Evolutionary conservation across 164 flowering plant species (phyloP).

Genomic region (Macadamia integrifolia): DNA sequence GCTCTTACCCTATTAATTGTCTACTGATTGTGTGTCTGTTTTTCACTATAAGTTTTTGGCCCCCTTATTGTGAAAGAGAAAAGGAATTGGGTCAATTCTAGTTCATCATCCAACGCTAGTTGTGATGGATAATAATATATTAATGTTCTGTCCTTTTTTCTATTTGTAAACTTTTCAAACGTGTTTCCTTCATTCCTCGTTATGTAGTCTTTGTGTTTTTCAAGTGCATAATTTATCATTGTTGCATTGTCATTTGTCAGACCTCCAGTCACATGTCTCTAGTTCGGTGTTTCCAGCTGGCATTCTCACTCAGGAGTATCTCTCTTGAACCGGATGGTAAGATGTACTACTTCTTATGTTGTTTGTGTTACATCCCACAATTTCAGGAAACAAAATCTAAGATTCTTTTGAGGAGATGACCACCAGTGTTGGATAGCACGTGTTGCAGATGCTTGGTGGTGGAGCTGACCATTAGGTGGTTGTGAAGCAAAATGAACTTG

Average conservation of each 20-base stretch:
- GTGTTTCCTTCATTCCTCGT: not conserved
- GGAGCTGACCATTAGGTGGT: not conserved
- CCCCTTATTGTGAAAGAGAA: not conserved
- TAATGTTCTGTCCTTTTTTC: not conserved
- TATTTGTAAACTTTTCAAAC: not conserved
- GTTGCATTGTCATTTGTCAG: slow-evolving; percentile 27
- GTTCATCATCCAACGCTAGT: not conserved
- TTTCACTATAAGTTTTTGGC: not conserved
- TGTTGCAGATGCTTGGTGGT: not conserved
- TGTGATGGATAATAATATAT: not conserved
- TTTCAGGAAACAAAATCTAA: not conserved
- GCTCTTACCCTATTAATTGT: slow-evolving; percentile 1
- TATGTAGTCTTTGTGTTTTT: not conserved
- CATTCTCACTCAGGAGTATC: slow-evolving; percentile 66
- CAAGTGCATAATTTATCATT: slow-evolving; percentile 6
- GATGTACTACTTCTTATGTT: slow-evolving; percentile 2
- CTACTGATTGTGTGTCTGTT: not conserved
- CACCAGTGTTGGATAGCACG: not conserved
- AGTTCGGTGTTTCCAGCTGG: slow-evolving; percentile 79
- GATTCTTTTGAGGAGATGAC: not conserved
- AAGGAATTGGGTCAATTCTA: not conserved
- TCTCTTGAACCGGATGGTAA: slow-evolving; percentile 66
- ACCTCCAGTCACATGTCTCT: slow-evolving; percentile 58
- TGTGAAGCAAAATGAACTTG: too few relatives aligned
- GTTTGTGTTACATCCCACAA: not conserved